Percentiles rank a stretch among this genome's conserved stretches.
Evolutionary conservation across 2,329 filamentous ascomycete genomes (phyloP).

Genomic region (Juglanconis sp.): DNA sequence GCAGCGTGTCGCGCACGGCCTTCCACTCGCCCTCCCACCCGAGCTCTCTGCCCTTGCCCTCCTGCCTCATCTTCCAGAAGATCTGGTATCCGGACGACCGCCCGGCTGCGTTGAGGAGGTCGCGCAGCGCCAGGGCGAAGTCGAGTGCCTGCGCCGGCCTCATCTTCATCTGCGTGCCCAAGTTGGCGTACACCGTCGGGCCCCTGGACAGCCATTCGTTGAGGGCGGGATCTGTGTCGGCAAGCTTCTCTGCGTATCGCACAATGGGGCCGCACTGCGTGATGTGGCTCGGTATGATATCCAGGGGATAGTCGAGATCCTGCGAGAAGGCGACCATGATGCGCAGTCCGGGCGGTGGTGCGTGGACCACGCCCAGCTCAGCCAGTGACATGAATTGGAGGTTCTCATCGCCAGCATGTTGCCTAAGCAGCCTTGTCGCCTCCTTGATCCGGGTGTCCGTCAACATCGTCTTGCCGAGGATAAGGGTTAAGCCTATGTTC

Average conservation of each 20-base stretch:
- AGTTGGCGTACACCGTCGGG: constrained; percentile 46
- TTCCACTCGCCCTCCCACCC: constrained; percentile 1
- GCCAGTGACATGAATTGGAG: constrained; percentile 22
- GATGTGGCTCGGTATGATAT: constrained; percentile 35
- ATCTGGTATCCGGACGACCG: constrained; percentile 28
- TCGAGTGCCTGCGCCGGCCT: constrained; percentile 33
- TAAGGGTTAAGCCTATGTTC: constrained; percentile 38
- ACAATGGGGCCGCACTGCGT: constrained; percentile 46
- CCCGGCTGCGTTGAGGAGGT: constrained; percentile 29
- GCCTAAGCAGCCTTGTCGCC: constrained; percentile 25
- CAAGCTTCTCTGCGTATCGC: constrained; percentile 29
- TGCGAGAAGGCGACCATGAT: constrained; percentile 27
- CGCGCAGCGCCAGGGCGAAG: constrained; percentile 35
- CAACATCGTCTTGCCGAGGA: constrained; percentile 21
- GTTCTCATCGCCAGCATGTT: constrained; percentile 16
- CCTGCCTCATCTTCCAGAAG: constrained; percentile 35
- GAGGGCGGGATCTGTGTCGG: constrained; percentile 37
- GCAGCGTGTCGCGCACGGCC: constrained; percentile 19
- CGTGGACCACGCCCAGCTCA: constrained; percentile 21
- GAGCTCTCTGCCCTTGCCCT: constrained; percentile 1
- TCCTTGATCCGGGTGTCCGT: constrained; percentile 20
- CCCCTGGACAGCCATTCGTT: constrained; percentile 37
- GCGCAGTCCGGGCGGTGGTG: constrained; percentile 18
- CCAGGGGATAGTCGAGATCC: constrained; percentile 38
- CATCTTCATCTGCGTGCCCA: constrained; percentile 38